Percentiles rank a stretch among this genome's conserved stretches.
Evolutionary conservation across 2,329 filamentous ascomycete genomes (phyloP).

Genomic region (Orbilia quercus): DNA sequence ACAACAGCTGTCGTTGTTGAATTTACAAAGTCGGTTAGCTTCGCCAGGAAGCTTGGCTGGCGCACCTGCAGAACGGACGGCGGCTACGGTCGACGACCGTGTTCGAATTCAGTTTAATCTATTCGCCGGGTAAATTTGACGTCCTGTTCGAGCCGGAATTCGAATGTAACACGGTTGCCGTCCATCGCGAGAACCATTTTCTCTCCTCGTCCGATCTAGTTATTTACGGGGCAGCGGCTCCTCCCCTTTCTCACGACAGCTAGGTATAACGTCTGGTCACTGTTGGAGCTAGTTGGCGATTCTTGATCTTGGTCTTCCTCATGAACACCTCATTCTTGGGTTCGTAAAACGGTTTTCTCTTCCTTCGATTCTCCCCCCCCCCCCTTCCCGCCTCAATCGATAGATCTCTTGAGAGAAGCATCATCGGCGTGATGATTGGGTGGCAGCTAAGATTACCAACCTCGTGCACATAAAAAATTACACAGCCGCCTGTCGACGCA

Average conservation of each 20-base stretch:
- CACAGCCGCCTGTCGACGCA: slow-evolving; percentile 28
- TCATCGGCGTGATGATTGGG: slow-evolving; percentile 7
- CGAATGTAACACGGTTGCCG: slow-evolving; percentile 43
- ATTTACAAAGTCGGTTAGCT: slow-evolving; percentile 25
- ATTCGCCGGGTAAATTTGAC: slow-evolving; percentile 46
- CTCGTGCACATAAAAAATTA: slow-evolving; percentile 14
- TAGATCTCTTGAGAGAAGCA: not conserved
- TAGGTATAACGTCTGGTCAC: not conserved
- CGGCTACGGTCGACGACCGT: not conserved
- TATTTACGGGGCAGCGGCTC: too few species aligned
- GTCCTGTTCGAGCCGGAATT: slow-evolving; percentile 24
- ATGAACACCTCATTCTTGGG: slow-evolving; percentile 15
- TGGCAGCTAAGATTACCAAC: slow-evolving; percentile 11
- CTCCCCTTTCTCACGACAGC: too few species aligned
- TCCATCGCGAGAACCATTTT: not conserved
- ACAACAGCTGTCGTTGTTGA: not conserved
- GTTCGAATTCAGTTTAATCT: slow-evolving; percentile 13
- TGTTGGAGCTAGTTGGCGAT: slow-evolving; percentile 3
- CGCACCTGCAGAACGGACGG: not conserved
- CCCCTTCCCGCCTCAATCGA: too few species aligned
- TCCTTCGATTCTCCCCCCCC: not conserved
- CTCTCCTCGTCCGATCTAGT: not conserved
- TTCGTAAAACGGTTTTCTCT: slow-evolving; percentile 23
- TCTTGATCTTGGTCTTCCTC: slow-evolving; percentile 1
- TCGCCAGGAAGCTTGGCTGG: not conserved